Evolutionary conservation across 2,329 filamentous ascomycete genomes (phyloP).

Genomic region (Claviceps africana): DNA sequence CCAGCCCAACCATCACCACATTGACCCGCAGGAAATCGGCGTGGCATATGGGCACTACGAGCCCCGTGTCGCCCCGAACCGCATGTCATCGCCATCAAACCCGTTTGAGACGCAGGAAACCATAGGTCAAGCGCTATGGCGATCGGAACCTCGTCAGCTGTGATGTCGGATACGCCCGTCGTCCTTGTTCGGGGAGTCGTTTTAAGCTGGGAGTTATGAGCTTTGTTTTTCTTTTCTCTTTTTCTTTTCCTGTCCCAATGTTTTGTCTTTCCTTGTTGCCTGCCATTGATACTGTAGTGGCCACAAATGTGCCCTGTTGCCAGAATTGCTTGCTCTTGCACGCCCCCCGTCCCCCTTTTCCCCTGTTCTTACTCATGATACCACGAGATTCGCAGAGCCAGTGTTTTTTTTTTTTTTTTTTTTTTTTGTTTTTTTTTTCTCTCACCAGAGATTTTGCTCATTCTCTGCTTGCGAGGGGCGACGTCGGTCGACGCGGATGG

Average conservation of each 20-base stretch:
- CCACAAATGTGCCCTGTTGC: not conserved
- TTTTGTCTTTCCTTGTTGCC: no score
- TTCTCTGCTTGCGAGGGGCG: no score
- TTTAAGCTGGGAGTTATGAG: not conserved
- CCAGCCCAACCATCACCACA: not conserved
- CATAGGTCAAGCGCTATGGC: conserved; percentile 9
- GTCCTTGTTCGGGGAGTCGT: not conserved
- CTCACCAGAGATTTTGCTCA: no score
- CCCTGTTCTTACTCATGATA: not conserved
- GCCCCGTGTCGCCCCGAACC: not conserved
- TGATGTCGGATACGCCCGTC: not conserved
- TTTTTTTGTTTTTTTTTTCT: no score
- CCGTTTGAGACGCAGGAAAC: conserved; percentile 1
- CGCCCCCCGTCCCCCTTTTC: not conserved
- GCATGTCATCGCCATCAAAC: not conserved
- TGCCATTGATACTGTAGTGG: not conserved
- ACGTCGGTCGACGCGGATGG: no score
- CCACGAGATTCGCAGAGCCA: not conserved
- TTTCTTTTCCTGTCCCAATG: no score
- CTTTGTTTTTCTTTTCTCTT: not conserved
- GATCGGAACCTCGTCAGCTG: not conserved
- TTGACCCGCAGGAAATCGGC: not conserved
- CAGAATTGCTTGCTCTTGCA: not conserved
- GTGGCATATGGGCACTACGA: conserved; percentile 4
- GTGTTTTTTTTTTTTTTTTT: not conserved